Percentiles rank a stretch among this genome's conserved stretches.
phyloP scores from a whole-genome alignment of 177 flowering plant species.

The Vitis hybrid region DNA sequence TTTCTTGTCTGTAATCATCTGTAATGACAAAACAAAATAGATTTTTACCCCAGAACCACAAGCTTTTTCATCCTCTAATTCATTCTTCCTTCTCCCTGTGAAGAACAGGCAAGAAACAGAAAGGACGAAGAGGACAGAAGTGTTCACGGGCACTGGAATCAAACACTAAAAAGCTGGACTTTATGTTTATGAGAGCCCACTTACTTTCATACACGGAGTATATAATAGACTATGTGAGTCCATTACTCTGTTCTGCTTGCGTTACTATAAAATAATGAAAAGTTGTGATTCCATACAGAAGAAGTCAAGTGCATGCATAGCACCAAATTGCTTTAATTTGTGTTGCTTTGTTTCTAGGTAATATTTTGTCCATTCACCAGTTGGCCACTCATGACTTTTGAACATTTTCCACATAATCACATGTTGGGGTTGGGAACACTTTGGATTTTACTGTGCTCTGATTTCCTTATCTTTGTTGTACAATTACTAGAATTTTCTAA shows the following conservation, averaged over 20 bases:
- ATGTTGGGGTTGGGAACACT: too few species aligned
- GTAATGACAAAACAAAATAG: too few species aligned
- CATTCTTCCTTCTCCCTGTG: background rate
- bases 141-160: constrained; percentile 2
- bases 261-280: background rate
- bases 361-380: background rate
- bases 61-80: too few species aligned
- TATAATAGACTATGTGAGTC: too few species aligned
- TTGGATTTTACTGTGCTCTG: too few species aligned
- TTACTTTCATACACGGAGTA: too few species aligned
- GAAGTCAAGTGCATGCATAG: background rate
- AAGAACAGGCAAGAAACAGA: background rate
- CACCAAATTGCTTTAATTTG: background rate
- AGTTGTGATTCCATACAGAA: background rate
- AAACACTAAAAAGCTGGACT: background rate
- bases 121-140: constrained; percentile 8
- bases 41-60: too few species aligned
- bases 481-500: too few species aligned
- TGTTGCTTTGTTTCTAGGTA: background rate
- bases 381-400: background rate
- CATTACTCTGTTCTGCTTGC: background rate
- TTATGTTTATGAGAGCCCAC: background rate
- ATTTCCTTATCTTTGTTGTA: too few species aligned
- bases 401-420: background rate
- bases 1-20: too few species aligned